A percentile compares a stretch with the other conserved stretches of the same genome.
Conservation (phyloP, 1,284 basidiomycete species). For the Ganoderma sp. region DNA sequence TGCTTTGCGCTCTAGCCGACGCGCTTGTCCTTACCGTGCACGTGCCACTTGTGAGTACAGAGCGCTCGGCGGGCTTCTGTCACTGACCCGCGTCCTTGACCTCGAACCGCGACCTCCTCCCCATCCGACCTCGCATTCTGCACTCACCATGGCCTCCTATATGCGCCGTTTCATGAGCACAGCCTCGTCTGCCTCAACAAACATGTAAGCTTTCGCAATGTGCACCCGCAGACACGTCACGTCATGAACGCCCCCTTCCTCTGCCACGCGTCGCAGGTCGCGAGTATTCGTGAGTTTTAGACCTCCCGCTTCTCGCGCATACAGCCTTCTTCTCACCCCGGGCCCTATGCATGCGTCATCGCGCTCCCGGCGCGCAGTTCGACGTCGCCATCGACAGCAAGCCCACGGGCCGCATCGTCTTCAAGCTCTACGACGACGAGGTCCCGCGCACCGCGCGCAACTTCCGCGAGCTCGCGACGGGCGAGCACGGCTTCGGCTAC, state of each 20-base stretch:
- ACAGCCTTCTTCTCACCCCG: slow-evolving; percentile 41
- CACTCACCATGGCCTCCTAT: slow-evolving; percentile 42
- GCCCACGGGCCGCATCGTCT: slow-evolving; percentile 76
- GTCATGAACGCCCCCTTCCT: slow-evolving; percentile 2
- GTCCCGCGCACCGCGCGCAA: slow-evolving; percentile 83
- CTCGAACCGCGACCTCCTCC: slow-evolving; percentile 14
- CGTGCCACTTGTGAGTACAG: slow-evolving; percentile 16
- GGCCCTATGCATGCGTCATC: background rate
- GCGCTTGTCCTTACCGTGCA: background rate
- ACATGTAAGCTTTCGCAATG: slow-evolving; percentile 35
- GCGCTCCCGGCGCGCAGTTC: slow-evolving; percentile 60
- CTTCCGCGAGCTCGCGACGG: slow-evolving; percentile 70
- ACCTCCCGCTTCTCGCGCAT: background rate
- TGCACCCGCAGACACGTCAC: slow-evolving; percentile 17
- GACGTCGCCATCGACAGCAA: slow-evolving; percentile 78
- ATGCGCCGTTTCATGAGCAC: slow-evolving; percentile 44
- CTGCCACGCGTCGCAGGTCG: slow-evolving; percentile 40
- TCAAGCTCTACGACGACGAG: slow-evolving; percentile 71
- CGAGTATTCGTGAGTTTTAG: slow-evolving; percentile 55
- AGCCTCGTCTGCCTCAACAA: slow-evolving; percentile 38
- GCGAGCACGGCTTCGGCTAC: slow-evolving; percentile 65
- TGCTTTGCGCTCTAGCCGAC: background rate
- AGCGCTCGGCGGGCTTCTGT: slow-evolving; percentile 12
- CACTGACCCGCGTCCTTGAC: slow-evolving; percentile 5
- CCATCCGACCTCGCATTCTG: slow-evolving; percentile 6